Base-by-base conservation (phyloP, 1,139 yeast species). In the Saccharomycopsis hybrid region DNA sequence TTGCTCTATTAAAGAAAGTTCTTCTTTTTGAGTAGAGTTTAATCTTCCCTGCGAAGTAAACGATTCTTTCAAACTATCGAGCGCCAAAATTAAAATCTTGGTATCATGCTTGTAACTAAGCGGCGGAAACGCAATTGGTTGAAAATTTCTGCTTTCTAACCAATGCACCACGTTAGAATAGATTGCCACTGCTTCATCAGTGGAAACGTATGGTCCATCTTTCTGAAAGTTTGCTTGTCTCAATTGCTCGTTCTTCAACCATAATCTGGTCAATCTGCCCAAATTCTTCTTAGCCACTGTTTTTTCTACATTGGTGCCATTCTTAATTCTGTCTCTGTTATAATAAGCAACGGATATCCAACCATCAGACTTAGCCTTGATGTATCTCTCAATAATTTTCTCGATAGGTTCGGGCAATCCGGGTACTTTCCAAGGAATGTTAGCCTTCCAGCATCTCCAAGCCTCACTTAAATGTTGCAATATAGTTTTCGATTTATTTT, bases 401-500 rank as follows among this genome's bases (percentile, higher is more conserved):
- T 83, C 94, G 37, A 92, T 80, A 0, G 97, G 97, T 49, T 78
- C 83, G 2, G 99, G 98, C 65, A 94, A 72, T 0, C 98, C 98
- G 1, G 97, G 96, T 8, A 92, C 98, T 60, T 88, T 84, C 98
- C 98, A 94, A 1, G 97, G 96, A 54, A 92, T 85, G 61, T 92
- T 90, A 1, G 98, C 98, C 65, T 94, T 94, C 98, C 98, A 94
- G 64, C 98, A 92, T 63, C 98, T 73, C 99, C 99, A 94, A 0
- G 98, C 98, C 64, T 94, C 98, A 62, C 96, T 85, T 50, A 94
- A 71, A 66, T 94, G 99, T 60, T 92, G 97, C 47, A 94, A 69
- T 50, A 94, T 85, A 0, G 95, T 83, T 60, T 86, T 84, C 1
- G 96, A 81, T 62, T 89, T 90, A 58, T 78, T 85, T 60, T 88